Percentiles rank a stretch among this genome's conserved stretches.
Evolutionary conservation across 345 rosid genomes (phyloP).

Genomic region (Cardamine resedifolia): DNA sequence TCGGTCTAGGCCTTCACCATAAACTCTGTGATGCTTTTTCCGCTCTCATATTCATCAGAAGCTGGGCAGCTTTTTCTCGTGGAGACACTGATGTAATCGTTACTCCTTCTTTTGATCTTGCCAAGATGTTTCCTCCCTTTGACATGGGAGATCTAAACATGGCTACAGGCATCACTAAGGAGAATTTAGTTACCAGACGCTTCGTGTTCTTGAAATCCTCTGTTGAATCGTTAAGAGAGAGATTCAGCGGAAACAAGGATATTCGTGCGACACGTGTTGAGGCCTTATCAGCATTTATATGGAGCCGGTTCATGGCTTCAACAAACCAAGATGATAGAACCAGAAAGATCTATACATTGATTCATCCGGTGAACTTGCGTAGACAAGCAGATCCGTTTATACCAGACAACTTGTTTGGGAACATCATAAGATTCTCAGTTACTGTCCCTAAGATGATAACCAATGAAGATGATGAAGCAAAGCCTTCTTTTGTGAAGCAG

Average conservation of each 20-base stretch:
- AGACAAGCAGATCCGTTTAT: conserved; percentile 33
- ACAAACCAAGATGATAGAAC: conserved; percentile 12
- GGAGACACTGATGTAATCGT: conserved; percentile 3
- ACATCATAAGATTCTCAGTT: conserved; percentile 16
- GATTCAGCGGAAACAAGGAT: conserved; percentile 11
- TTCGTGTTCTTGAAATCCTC: conserved; percentile 42
- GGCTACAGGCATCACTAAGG: conserved; percentile 33
- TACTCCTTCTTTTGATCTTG: conserved; percentile 38
- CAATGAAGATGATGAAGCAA: conserved; percentile 9
- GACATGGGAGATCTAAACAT: conserved; percentile 22
- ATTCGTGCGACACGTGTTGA: conserved; percentile 41
- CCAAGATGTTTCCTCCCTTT: conserved; percentile 45
- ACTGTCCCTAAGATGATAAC: conserved; percentile 8
- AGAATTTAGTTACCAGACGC: conserved; percentile 39
- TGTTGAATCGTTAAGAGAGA: conserved; percentile 36
- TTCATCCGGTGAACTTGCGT: conserved; percentile 47
- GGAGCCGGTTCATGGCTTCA: conserved; percentile 46
- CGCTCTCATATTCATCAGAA: conserved; percentile 1
- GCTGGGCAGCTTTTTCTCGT: conserved; percentile 21
- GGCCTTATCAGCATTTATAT: conserved; percentile 46
- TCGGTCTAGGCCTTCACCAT: conserved; percentile 21
- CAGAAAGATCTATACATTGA: conserved; percentile 23
- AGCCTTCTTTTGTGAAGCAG: conserved; percentile 20
- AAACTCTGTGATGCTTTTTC: conserved; percentile 23
- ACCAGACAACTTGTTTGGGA: conserved; percentile 46